Percentiles rank a stretch among this genome's conserved stretches.
phyloP scores from a whole-genome alignment of 2,329 filamentous ascomycete genomes.

The Aspergillus flavus region DNA sequence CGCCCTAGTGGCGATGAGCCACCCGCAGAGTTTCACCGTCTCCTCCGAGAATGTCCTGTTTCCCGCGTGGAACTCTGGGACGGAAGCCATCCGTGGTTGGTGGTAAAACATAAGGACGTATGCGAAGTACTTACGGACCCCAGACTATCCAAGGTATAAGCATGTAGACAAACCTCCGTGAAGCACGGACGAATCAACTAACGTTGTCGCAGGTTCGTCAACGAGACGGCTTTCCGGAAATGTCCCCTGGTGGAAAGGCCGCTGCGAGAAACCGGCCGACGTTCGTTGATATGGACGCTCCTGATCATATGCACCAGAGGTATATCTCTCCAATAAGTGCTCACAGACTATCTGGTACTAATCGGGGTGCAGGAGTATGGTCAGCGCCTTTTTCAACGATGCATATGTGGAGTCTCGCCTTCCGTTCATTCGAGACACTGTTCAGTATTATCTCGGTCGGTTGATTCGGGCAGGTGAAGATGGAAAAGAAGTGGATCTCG shows the following conservation, averaged over 20 bases:
- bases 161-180: neutral
- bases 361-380: neutral
- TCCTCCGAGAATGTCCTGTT: neutral
- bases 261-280: conserved; percentile 8
- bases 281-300: conserved; percentile 5
- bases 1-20: neutral
- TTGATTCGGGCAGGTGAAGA: neutral
- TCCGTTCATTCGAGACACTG: neutral
- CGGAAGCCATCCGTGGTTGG: conserved; percentile 7
- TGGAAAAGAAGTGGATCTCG: neutral
- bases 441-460: neutral
- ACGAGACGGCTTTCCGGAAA: conserved; percentile 5
- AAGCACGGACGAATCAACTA: neutral
- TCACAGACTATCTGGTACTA: neutral
- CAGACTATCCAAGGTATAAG: neutral
- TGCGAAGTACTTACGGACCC: neutral
- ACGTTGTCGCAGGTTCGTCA: neutral
- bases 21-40: neutral
- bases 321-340: rapidly evolving
- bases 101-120: conserved; percentile 6
- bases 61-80: conserved; percentile 6
- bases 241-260: conserved; percentile 5
- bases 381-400: neutral
- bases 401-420: neutral
- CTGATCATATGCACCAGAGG: conserved; percentile 4